Conservation (phyloP, 805 yeast genomes). For the Yamadazyma ubonensis region DNA sequence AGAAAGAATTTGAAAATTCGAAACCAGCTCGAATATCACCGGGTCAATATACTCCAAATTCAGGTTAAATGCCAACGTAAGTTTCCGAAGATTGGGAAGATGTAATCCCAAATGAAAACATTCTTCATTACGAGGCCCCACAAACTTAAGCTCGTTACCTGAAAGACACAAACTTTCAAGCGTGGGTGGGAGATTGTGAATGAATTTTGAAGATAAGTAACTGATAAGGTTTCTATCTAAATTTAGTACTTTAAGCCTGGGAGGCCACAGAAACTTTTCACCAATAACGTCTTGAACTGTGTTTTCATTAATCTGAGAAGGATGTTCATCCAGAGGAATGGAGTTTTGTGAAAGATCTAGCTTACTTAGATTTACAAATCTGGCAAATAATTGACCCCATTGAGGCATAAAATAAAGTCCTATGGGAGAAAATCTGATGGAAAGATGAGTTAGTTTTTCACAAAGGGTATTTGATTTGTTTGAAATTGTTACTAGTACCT, state of each 20-base stretch:
- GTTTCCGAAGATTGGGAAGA: constrained; percentile 21
- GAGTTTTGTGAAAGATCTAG: constrained; percentile 30
- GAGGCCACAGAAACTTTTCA: constrained; percentile 23
- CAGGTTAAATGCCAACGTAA: constrained; percentile 20
- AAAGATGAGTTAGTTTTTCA: constrained; percentile 20
- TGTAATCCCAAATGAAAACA: neutral
- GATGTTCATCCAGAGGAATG: constrained; percentile 15
- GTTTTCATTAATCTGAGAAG: constrained; percentile 7
- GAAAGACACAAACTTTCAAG: constrained; percentile 19
- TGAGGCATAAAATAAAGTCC: constrained; percentile 30
- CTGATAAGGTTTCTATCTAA: constrained; percentile 27
- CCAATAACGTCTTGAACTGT: constrained; percentile 19
- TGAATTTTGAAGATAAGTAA: constrained; percentile 18
- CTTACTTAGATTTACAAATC: constrained; percentile 20
- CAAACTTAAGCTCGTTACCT: constrained; percentile 16
- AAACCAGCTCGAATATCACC: constrained; percentile 15
- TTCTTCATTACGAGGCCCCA: constrained; percentile 2
- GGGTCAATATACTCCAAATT: constrained; percentile 16
- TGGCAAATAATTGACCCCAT: constrained; percentile 32
- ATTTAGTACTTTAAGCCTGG: constrained; percentile 17
- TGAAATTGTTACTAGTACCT: constrained; percentile 24
- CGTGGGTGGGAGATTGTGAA: constrained; percentile 27
- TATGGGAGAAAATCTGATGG: constrained; percentile 33
- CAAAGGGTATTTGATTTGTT: constrained; percentile 18
- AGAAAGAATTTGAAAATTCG: constrained; percentile 5